Conservation (phyloP, 495 filamentous ascomycete genomes). For the Lichenothelia convexa region DNA sequence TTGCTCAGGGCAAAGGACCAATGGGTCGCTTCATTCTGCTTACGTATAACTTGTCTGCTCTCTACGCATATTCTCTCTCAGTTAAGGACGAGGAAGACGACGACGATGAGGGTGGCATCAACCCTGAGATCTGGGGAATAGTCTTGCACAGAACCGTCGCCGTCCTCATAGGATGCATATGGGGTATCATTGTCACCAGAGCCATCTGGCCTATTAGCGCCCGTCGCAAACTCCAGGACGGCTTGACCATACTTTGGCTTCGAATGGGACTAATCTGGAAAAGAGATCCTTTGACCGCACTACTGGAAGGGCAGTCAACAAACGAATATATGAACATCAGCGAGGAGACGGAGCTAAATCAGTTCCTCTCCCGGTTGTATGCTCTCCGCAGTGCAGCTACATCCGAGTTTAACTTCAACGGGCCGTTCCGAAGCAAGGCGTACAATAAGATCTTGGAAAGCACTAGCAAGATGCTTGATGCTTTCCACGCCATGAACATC, state of each 20-base stretch:
- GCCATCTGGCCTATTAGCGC: constrained; percentile 88
- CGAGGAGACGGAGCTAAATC: constrained; percentile 55
- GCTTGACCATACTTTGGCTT: constrained; percentile 70
- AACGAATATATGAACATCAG: constrained; percentile 55
- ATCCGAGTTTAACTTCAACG: constrained; percentile 67
- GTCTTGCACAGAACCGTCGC: constrained; percentile 78
- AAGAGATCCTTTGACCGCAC: constrained; percentile 67
- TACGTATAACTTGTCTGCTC: constrained; percentile 89
- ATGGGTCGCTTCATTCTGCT: constrained; percentile 70
- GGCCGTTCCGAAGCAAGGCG: constrained; percentile 56
- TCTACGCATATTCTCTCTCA: constrained; percentile 83
- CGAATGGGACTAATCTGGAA: constrained; percentile 95
- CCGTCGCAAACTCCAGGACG: constrained; percentile 66
- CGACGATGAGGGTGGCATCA: constrained; percentile 68
- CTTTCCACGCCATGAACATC: constrained; percentile 89
- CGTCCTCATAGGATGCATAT: constrained; percentile 71
- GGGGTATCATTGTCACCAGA: constrained; percentile 81
- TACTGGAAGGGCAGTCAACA: constrained; percentile 37
- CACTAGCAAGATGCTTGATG: constrained; percentile 69
- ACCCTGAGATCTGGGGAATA: constrained; percentile 74
- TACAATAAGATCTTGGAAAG: constrained; percentile 57
- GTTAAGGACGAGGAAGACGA: constrained; percentile 53
- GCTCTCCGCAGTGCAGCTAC: constrained; percentile 51
- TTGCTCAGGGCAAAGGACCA: constrained; percentile 66
- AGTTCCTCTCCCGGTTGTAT: constrained; percentile 47